phyloP scores from a whole-genome alignment of 345 rosid species.

The Ceriops decandra region DNA sequence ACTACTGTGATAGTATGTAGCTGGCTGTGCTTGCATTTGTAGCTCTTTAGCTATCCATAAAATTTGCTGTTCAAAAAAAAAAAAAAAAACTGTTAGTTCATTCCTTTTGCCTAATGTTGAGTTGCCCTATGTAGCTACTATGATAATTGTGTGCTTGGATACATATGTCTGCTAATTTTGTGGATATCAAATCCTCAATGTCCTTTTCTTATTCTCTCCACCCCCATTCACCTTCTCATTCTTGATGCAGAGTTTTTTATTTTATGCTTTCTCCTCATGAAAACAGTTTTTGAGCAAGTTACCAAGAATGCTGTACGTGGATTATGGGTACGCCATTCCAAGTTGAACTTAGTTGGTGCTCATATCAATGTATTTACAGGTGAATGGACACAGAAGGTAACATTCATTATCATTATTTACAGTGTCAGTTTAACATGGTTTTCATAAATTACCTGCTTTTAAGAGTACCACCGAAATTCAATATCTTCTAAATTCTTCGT shows the following conservation, averaged over 20 bases:
- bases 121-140: too few relatives aligned
- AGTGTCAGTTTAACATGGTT: neutral
- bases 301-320: slow-evolving; percentile 90
- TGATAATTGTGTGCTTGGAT: too few relatives aligned
- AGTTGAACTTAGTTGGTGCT: slow-evolving; percentile 88
- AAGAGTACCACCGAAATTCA: neutral
- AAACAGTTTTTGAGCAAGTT: slow-evolving; percentile 87
- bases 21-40: too few relatives aligned
- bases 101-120: too few relatives aligned
- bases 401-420: slow-evolving; percentile 3
- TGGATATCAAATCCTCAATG: neutral
- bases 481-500: neutral
- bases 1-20: too few relatives aligned
- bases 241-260: neutral
- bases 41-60: too few relatives aligned
- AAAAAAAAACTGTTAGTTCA: too few relatives aligned
- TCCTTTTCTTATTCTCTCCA: neutral
- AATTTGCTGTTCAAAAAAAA: too few relatives aligned
- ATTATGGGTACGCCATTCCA: slow-evolving; percentile 95
- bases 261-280: slow-evolving; percentile 12
- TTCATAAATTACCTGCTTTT: neutral
- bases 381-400: slow-evolving; percentile 99
- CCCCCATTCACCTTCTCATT: neutral
- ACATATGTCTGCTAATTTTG: too few relatives aligned
- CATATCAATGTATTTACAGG: slow-evolving; percentile 99